A percentile compares a stretch with the other conserved stretches of the same genome.
These are phyloP conservation scores for Suillus discolor DNA, from an alignment of 768 basidiomycete genomes.

Conservation along the genomic window DNA sequence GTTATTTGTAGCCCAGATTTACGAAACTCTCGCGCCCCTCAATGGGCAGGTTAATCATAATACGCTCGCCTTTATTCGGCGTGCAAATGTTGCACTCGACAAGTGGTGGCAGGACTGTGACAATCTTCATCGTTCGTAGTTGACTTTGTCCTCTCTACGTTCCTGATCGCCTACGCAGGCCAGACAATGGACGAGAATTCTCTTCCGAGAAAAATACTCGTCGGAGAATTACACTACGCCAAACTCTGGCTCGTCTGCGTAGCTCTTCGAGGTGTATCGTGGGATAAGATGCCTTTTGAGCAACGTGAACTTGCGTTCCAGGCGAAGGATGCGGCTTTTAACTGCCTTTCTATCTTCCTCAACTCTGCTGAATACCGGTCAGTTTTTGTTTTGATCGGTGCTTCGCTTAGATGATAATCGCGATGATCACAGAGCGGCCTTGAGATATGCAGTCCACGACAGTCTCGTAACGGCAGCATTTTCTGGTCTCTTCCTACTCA, in stretches of 20 bases:
- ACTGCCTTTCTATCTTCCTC: conserved; percentile 83
- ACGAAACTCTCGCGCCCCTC: conserved; percentile 84
- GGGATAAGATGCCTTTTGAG: conserved; percentile 97
- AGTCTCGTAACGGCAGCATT: conserved; percentile 90
- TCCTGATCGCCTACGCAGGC: conserved; percentile 40
- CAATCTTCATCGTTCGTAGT: conserved; percentile 69
- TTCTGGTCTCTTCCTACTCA: conserved; percentile 87
- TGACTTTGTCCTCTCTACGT: conserved; percentile 1
- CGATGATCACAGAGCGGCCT: conserved; percentile 62
- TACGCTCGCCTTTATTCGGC: conserved; percentile 83
- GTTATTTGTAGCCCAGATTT: conserved; percentile 74
- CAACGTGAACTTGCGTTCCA: conserved; percentile 95
- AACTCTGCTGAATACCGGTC: conserved; percentile 81
- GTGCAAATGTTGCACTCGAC: conserved; percentile 84
- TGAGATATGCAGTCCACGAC: conserved; percentile 92
- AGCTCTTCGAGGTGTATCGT: conserved; percentile 86
- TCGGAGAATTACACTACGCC: conserved; percentile 88
- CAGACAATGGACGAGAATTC: conserved; percentile 85
- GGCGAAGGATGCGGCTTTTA: conserved; percentile 89
- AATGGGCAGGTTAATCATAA: conserved; percentile 86
- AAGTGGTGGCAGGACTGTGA: conserved; percentile 93
- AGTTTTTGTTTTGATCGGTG: conserved; percentile 17
- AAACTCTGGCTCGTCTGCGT: conserved; percentile 96
- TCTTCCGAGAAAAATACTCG: conserved; percentile 83
- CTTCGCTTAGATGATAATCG: background rate